Base-by-base conservation (phyloP, 805 yeast species). In the Dipodascus albidus region DNA sequence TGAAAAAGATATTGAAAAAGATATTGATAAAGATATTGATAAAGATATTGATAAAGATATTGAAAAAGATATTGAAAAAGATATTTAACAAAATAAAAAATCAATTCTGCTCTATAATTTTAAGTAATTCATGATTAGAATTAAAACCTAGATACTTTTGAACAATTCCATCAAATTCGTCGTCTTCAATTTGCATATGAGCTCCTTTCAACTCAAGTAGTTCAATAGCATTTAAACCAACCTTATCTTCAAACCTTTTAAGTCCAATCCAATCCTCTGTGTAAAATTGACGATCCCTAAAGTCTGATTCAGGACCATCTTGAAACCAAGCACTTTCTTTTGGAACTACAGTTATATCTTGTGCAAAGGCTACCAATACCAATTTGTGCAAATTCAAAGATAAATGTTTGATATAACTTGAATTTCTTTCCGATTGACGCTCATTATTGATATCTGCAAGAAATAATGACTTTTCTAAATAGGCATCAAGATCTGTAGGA, bases 391-490 rank as follows among this genome's bases (percentile, higher is more conserved):
- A 62, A 3, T 56, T 58, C 4, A 20, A 11, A 15, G 65, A 59
- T 50, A 86, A 61, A 49, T 77, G 77, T 2, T 67, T 61, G 15
- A 58, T 65, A 60, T 82, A 83, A 0, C 71, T 65, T 2, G 54
- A 49, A 55, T 75, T 75, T 52, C 64, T 61, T 2, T 60, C 61
- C 1, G 53, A 58, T 17, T 51, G 42, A 20, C 70, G 59, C 60
- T 87, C 95, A 58, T 85, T 86, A 62, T 86, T 86, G 44, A 82
- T 65, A 57, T 76, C 80, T 3, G 83, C 87, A 47, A 86, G 65
- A 57, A 82, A 85, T 8, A 63, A 66, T 1, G 89, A 82, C 55
- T 76, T 69, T 21, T 73, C 71, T 57, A 83, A 59, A 62, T 86
- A 86, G 17, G 69, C 65, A 0, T 75, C 81, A 60, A 75, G 77